phyloP scores from a whole-genome alignment of 805 yeast species.

The Kazachstania africana region DNA sequence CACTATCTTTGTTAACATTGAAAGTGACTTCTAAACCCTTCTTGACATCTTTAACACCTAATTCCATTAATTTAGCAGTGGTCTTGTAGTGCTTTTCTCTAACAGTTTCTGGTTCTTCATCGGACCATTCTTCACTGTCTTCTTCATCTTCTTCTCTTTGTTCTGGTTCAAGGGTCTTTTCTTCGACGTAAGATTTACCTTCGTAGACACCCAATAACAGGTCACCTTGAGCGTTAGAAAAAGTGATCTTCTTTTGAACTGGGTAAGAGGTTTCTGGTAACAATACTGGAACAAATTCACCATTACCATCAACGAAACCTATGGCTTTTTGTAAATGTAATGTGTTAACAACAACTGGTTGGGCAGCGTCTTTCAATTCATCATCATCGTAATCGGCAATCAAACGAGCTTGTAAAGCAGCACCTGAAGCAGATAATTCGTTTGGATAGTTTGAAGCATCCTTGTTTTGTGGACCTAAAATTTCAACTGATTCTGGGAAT shows the following conservation, averaged over 20 bases:
- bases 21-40: conserved; percentile 50
- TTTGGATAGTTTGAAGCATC: conserved; percentile 76
- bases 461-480: conserved; percentile 68
- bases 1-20: conserved; percentile 49
- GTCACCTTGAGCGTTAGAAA: conserved; percentile 49
- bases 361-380: conserved; percentile 66
- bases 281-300: conserved; percentile 60
- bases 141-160: conserved; percentile 43
- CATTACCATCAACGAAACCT: conserved; percentile 69
- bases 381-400: conserved; percentile 77
- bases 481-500: conserved; percentile 63
- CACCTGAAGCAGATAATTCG: conserved; percentile 86
- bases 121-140: conserved; percentile 39
- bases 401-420: conserved; percentile 87
- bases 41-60: conserved; percentile 62
- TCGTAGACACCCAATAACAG: conserved; percentile 67
- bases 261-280: conserved; percentile 85
- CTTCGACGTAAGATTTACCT: conserved; percentile 75
- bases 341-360: conserved; percentile 73
- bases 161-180: conserved; percentile 59
- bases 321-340: conserved; percentile 76
- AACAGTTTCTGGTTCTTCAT: conserved; percentile 80
- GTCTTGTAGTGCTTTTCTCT: conserved; percentile 65
- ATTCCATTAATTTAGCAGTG: conserved; percentile 65
- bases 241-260: conserved; percentile 59